Evolutionary conservation across 1,284 basidiomycete species (phyloP), one percentile per base, ranked within the genome.

Genomic region (Puccinia polysora): DNA sequence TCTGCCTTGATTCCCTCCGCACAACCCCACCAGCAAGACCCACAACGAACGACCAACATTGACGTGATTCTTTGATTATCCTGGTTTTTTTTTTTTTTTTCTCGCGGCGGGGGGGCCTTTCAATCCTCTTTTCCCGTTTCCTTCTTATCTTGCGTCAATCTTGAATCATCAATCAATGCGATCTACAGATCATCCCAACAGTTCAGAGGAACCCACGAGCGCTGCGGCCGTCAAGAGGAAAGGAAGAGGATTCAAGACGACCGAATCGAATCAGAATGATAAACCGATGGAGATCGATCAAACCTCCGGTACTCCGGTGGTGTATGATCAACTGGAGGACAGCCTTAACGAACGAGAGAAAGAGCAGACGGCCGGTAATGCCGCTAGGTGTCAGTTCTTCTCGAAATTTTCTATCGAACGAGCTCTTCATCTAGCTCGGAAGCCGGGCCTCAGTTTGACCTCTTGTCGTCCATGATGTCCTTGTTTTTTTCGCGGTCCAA

Each of bases 221-320:
- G 56, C 34, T 36, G 6, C n/a, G 12, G 18, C 73, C 30, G 74
- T 81, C 60, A 80, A 80, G 75, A 77, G 80, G 18, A 80, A 79
- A 75, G 81, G 81, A 7, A 76, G 81, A 70, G 81, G 81, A 8
- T 81, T 81, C 73, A 76, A 78, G 30, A 71, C 77, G 0, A 68
- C 75, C 2, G 73, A 60, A 14, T 40, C 63, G n/a, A 65, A 59
- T 28, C 77, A 77, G 28, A 75, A 65, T 45, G 73, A 75, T 12
- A 75, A 36, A 74, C 76, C 38, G 75, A 77, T 55, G 75, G 73
- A 67, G 76, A 67, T 77, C 74, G 77, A 74, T 45, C 38, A 34
- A 4, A 12, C 58, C 20, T 14, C 28, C 15, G 53, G 32, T 20
- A 30, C 34, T n/a, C n/a, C n/a, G 23, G 53, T 56, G 28, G 32